Evolutionary conservation across 208 protist species (phyloP).

Genomic region (Leishmania turanica): DNA sequence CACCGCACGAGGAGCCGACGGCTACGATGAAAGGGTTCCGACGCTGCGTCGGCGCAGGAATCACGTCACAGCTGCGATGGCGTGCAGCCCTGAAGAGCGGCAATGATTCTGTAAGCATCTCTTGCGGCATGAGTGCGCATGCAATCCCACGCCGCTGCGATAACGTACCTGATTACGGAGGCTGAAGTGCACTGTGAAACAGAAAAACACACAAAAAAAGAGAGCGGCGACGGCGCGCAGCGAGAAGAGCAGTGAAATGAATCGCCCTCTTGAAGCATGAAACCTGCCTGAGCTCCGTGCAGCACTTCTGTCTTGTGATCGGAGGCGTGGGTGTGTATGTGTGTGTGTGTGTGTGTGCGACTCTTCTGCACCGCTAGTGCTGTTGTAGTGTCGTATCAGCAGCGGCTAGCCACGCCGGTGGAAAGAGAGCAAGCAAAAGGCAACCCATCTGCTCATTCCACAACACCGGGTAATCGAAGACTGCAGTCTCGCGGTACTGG

Average conservation of each 20-base stretch:
- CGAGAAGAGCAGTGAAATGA: neutral
- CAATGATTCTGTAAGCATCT: constrained; percentile 15
- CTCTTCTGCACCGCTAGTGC: neutral
- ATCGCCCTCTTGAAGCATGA: neutral
- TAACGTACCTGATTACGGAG: neutral
- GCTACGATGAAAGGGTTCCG: constrained; percentile 9
- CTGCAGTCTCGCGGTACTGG: neutral
- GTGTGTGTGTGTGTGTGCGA: neutral
- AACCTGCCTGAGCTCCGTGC: neutral
- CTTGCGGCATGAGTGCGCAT: constrained; percentile 15
- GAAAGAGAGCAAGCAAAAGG: neutral
- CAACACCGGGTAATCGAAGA: neutral
- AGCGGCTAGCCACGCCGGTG: neutral
- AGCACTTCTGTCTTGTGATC: neutral
- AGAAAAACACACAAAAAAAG: constrained; percentile 16
- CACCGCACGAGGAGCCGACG: constrained; percentile 19
- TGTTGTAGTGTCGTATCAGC: neutral
- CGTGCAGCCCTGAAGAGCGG: constrained; percentile 12
- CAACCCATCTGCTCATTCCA: neutral
- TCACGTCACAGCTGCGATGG: constrained; percentile 1
- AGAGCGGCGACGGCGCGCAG: constrained; percentile 3
- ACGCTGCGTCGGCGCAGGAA: neutral
- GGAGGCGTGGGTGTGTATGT: neutral
- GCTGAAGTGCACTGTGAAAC: neutral
- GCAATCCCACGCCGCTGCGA: neutral